Percentiles rank a stretch among this genome's conserved stretches.
Conservation (phyloP, 1,284 basidiomycete species). For the Irpex rosettiformis region DNA sequence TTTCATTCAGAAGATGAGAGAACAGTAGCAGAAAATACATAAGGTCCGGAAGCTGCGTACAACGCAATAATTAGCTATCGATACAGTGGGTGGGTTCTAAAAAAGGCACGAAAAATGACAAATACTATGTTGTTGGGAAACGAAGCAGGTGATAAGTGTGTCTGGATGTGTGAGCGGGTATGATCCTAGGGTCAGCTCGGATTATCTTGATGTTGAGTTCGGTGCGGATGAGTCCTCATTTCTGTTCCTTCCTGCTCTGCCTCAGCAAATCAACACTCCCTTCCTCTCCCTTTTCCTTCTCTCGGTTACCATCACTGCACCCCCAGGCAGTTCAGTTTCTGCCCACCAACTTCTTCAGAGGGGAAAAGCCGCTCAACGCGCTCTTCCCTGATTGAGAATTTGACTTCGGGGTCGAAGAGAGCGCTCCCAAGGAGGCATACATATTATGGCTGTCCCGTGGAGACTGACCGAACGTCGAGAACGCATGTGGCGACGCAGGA, state of each 20-base stretch:
- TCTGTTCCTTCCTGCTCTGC: neutral
- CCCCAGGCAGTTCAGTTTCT: slow-evolving; percentile 23
- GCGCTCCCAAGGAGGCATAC: slow-evolving; percentile 53
- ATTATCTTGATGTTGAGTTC: neutral
- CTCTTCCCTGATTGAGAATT: slow-evolving; percentile 20
- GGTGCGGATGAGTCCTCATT: neutral
- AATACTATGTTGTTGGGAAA: neutral
- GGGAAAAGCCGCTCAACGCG: slow-evolving; percentile 26
- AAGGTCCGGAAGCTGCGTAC: too few species aligned
- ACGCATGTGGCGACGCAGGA: slow-evolving; percentile 48
- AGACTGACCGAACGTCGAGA: slow-evolving; percentile 58
- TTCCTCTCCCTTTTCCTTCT: neutral
- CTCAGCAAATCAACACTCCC: neutral
- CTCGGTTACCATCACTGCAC: neutral
- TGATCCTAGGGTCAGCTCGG: neutral
- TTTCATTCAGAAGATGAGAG: too few species aligned
- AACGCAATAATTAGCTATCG: slow-evolving; percentile 13
- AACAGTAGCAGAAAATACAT: too few species aligned
- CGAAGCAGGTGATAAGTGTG: neutral
- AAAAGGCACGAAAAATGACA: neutral
- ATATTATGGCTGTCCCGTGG: slow-evolving; percentile 64
- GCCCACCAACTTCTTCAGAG: slow-evolving; percentile 33
- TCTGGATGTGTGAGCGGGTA: slow-evolving; percentile 3
- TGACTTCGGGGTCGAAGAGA: slow-evolving; percentile 4
- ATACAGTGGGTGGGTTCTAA: slow-evolving; percentile 14